These are phyloP conservation scores for Alternaria gansuensis DNA, from an alignment of 2,329 filamentous ascomycete genomes.

Conservation along the genomic window DNA sequence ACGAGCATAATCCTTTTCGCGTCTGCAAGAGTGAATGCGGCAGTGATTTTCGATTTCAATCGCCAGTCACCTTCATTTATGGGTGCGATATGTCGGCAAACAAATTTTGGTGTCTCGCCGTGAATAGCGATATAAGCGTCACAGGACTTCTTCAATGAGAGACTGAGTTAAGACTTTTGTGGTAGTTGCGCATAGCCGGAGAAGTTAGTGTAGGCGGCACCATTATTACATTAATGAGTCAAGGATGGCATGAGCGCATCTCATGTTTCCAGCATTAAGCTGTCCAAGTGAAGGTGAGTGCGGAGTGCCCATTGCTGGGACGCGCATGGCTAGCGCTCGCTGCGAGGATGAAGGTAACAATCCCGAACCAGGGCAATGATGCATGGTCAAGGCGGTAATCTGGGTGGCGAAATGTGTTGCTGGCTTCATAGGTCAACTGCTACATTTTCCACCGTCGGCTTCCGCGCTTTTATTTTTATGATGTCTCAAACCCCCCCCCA, in stretches of 20 bases:
- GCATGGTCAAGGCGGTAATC: background rate
- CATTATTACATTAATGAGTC: background rate
- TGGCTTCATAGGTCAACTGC: background rate
- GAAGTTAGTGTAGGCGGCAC: background rate
- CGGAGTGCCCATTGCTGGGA: background rate
- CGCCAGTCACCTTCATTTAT: slow-evolving; percentile 9
- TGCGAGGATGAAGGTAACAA: slow-evolving; percentile 25
- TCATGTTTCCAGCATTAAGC: background rate
- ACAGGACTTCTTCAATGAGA: background rate
- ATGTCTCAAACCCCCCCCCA: slow-evolving; percentile 25
- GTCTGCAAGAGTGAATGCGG: slow-evolving; percentile 14
- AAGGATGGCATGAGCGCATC: background rate
- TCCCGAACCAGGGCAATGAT: background rate
- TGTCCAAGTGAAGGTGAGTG: slow-evolving; percentile 25
- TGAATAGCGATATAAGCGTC: background rate
- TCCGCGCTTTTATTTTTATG: slow-evolving; percentile 9
- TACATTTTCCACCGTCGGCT: background rate
- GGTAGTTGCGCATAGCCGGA: background rate
- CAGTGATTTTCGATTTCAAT: slow-evolving; percentile 13
- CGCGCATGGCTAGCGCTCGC: background rate
- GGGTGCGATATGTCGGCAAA: background rate
- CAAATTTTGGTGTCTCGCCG: background rate
- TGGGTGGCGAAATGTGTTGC: background rate
- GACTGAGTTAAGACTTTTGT: background rate
- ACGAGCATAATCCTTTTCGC: background rate